Conservation (phyloP, 2,329 filamentous ascomycete species). For the Penicillium thymicola region DNA sequence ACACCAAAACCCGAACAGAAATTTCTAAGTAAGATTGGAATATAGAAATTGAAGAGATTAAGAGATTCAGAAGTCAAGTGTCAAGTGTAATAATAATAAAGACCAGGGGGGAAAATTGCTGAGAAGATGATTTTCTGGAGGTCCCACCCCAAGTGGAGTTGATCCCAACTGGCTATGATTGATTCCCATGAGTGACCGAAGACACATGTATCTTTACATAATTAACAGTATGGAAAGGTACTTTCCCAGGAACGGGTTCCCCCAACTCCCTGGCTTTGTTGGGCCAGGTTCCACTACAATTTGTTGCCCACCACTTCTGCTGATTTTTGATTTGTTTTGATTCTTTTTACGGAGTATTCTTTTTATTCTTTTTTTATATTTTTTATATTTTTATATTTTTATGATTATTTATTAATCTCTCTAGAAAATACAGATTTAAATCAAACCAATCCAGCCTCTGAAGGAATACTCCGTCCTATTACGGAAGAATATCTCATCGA, state of each 20-base stretch:
- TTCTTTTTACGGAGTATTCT: neutral
- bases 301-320: slow-evolving; percentile 1
- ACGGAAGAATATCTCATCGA: neutral
- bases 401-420: too few relatives aligned
- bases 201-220: slow-evolving; percentile 11
- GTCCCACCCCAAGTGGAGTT: slow-evolving; percentile 20
- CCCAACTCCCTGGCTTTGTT: slow-evolving; percentile 29
- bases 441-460: neutral
- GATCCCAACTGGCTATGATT: slow-evolving; percentile 9
- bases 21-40: neutral
- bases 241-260: slow-evolving; percentile 12
- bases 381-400: neutral
- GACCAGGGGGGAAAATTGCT: slow-evolving; percentile 14
- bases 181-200: neutral
- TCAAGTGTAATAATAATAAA: neutral
- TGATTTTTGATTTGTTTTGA: neutral
- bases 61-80: neutral
- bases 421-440: neutral
- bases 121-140: slow-evolving; percentile 17
- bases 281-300: slow-evolving; percentile 23
- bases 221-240: slow-evolving; percentile 13
- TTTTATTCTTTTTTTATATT: neutral
- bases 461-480: neutral
- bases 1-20: slow-evolving; percentile 11
- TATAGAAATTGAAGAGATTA: slow-evolving; percentile 2